phyloP scores from a whole-genome alignment of 2,329 filamentous ascomycete genomes.

The Botryotinia convoluta region DNA sequence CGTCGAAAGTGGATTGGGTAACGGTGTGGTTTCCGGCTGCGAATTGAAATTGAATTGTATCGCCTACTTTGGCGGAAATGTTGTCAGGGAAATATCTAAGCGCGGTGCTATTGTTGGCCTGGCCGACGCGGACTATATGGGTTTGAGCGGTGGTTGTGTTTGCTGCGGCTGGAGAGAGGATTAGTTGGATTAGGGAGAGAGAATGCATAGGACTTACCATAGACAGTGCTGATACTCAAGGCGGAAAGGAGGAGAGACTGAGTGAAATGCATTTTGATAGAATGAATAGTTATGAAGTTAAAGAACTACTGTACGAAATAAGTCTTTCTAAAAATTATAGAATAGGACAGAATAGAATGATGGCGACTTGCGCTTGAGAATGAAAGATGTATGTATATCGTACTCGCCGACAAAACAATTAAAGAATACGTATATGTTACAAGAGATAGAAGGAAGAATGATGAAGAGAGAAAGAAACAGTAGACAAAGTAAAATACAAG shows the following conservation, averaged over 20 bases:
- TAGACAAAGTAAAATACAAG: conserved; percentile 11
- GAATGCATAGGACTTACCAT: conserved; percentile 30
- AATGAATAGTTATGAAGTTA: conserved; percentile 23
- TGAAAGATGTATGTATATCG: conserved; percentile 29
- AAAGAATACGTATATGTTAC: conserved; percentile 12
- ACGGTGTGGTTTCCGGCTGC: conserved; percentile 71
- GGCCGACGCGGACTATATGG: conserved; percentile 64
- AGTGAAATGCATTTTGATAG: conserved; percentile 38
- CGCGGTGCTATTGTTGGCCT: conserved; percentile 39
- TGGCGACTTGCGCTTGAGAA: conserved; percentile 34
- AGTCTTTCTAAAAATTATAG: conserved; percentile 9
- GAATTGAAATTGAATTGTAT: conserved; percentile 67
- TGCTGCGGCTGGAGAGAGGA: background rate
- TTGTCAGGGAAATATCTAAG: conserved; percentile 65
- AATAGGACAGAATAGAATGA: conserved; percentile 17
- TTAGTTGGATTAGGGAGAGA: background rate
- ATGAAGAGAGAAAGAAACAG: conserved; percentile 12
- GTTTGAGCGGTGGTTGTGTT: conserved; percentile 40
- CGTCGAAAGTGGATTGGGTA: conserved; percentile 71
- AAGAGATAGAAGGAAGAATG: background rate
- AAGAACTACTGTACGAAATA: conserved; percentile 29
- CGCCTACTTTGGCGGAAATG: conserved; percentile 60
- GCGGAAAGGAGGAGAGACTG: conserved; percentile 33
- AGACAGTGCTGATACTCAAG: conserved; percentile 33
- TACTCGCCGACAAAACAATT: conserved; percentile 37